Percentiles rank a stretch among this genome's conserved stretches.
Conservation (phyloP, 139 green algal genomes). For the Trebouxia sp. region DNA sequence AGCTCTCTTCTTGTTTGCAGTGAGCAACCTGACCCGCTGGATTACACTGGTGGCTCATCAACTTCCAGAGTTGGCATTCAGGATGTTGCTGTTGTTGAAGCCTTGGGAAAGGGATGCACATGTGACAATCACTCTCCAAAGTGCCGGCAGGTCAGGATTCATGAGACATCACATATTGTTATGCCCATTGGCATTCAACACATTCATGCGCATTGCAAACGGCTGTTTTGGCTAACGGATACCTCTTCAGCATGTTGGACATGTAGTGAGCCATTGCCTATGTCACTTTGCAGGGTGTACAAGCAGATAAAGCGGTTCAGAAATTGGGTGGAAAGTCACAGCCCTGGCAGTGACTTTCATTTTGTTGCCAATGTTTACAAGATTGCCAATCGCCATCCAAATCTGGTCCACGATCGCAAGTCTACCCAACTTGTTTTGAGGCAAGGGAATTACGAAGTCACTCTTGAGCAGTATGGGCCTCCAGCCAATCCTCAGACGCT, state of each 20-base stretch:
- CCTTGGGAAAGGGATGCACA: neutral
- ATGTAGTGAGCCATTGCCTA: neutral
- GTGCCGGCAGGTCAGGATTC: neutral
- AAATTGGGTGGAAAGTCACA: neutral
- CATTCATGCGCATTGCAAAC: neutral
- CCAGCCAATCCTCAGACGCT: too few species aligned
- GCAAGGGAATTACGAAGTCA: conserved; percentile 16
- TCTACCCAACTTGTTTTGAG: conserved; percentile 23
- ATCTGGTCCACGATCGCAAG: conserved; percentile 6
- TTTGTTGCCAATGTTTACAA: conserved; percentile 16
- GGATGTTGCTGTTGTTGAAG: conserved; percentile 20
- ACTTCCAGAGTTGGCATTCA: conserved; percentile 14
- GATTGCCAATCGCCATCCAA: conserved; percentile 11
- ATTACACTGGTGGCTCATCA: conserved; percentile 14
- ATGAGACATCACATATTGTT: neutral
- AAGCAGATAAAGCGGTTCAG: neutral
- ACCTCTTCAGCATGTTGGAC: neutral
- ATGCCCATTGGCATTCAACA: neutral
- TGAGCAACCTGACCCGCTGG: conserved; percentile 15
- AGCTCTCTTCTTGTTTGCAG: conserved; percentile 13
- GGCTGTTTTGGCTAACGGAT: too few species aligned
- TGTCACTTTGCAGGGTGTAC: conserved; percentile 4
- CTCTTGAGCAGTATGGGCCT: conserved; percentile 22
- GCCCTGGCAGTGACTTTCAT: neutral
- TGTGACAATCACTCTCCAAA: conserved; percentile 13